Conservation (phyloP, 371 early-diverging fungal genomes). For the Neoconidiobolus thromboides region DNA sequence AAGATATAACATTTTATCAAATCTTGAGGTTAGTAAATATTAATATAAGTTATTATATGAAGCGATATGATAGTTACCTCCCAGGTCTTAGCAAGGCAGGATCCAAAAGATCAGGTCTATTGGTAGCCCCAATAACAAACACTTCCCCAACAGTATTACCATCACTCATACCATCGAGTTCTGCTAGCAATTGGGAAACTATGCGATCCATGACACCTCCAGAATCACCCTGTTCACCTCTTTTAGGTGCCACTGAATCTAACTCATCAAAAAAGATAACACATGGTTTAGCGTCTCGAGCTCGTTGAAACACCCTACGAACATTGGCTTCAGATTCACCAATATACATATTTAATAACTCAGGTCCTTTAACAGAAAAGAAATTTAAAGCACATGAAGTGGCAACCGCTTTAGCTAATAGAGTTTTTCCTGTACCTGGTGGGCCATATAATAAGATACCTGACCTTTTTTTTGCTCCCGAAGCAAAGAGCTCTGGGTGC, state of each 20-base stretch:
- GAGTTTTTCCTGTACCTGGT: constrained; percentile 98
- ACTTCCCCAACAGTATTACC: constrained; percentile 43
- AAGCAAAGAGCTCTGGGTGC: constrained; percentile 91
- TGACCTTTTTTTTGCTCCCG: constrained; percentile 94
- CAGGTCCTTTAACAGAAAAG: constrained; percentile 98
- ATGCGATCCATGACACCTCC: constrained; percentile 98
- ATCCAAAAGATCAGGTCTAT: constrained; percentile 97
- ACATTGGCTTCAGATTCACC: constrained; percentile 96
- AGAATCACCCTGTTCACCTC: constrained; percentile 91
- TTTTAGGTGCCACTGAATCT: constrained; percentile 95
- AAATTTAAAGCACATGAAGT: constrained; percentile 95
- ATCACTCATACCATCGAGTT: constrained; percentile 76
- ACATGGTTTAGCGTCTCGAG: constrained; percentile 95
- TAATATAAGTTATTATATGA: constrained; percentile 8
- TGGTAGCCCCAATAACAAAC: constrained; percentile 99
- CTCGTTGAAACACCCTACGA: constrained; percentile 91
- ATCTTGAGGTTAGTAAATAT: constrained; percentile 23
- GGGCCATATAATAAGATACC: constrained; percentile 92
- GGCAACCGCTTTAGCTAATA: constrained; percentile 99
- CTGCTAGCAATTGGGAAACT: constrained; percentile 86
- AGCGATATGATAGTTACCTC: constrained; percentile 23
- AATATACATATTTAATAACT: constrained; percentile 86
- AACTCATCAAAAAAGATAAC: constrained; percentile 99
- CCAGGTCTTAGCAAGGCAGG: constrained; percentile 94
- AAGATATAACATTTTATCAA: constrained; percentile 88